A percentile compares a stretch with the other conserved stretches of the same genome.
Conservation (phyloP, 257 asterid species). For the Solanum neorickii region DNA sequence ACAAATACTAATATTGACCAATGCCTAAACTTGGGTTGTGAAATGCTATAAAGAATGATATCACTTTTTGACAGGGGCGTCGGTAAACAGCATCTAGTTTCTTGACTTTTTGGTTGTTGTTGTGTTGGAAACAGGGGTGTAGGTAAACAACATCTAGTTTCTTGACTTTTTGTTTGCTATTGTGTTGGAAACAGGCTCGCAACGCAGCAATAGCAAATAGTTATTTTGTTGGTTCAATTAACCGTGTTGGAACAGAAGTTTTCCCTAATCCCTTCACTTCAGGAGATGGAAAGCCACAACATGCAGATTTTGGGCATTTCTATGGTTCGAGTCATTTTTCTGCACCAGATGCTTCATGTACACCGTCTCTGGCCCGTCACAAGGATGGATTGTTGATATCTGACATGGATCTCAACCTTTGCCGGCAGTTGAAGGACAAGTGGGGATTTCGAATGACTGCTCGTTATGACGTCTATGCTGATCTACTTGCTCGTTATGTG, state of each 20-base stretch:
- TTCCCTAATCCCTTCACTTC: slow-evolving; percentile 90
- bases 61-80: background rate
- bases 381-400: slow-evolving; percentile 69
- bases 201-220: slow-evolving; percentile 93
- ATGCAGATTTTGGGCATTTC: slow-evolving; percentile 82
- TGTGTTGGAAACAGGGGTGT: slow-evolving; percentile 31
- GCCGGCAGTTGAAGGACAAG: slow-evolving; percentile 84
- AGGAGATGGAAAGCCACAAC: slow-evolving; percentile 91
- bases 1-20: background rate
- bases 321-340: slow-evolving; percentile 90
- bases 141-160: background rate
- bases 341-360: slow-evolving; percentile 89
- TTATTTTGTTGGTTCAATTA: slow-evolving; percentile 76
- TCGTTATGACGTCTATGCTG: slow-evolving; percentile 64
- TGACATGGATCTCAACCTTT: slow-evolving; percentile 82
- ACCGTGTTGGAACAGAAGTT: slow-evolving; percentile 84
- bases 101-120: background rate
- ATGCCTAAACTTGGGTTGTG: background rate
- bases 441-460: slow-evolving; percentile 99
- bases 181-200: slow-evolving; percentile 56
- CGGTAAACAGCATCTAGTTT: background rate
- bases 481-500: slow-evolving; percentile 49
- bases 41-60: background rate
- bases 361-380: slow-evolving; percentile 72
- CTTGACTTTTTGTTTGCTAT: background rate